phyloP scores from a whole-genome alignment of 352 stramenopile genomes.

The Phytophthora pistaciae region DNA sequence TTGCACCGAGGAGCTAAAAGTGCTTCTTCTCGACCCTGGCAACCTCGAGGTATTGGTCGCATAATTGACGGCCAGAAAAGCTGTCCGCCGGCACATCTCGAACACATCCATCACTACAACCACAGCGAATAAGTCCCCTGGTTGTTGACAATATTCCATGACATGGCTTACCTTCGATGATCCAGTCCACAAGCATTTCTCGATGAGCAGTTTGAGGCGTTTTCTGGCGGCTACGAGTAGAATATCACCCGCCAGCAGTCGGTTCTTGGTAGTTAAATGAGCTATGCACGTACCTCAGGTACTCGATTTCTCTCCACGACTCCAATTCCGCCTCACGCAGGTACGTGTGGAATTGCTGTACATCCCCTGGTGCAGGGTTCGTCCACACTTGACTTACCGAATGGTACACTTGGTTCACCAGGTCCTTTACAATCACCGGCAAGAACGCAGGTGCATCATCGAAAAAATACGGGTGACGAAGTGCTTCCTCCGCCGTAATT shows the following conservation, averaged over 20 bases:
- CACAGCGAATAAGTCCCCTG: not conserved
- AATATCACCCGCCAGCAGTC: not conserved
- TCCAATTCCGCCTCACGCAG: constrained; percentile 81
- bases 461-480: constrained; percentile 88
- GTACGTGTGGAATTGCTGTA: constrained; percentile 83
- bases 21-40: constrained; percentile 91
- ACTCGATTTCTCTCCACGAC: constrained; percentile 90
- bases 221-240: constrained; percentile 66
- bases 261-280: not conserved
- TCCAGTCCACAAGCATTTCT: constrained; percentile 93
- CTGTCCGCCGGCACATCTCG: constrained; percentile 91
- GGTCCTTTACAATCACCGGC: constrained; percentile 68
- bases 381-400: constrained; percentile 53
- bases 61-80: constrained; percentile 93
- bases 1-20: constrained; percentile 91
- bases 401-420: constrained; percentile 84
- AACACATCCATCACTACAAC: constrained; percentile 91
- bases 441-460: constrained; percentile 49
- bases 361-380: constrained; percentile 68
- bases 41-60: constrained; percentile 90
- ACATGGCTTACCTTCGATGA: constrained; percentile 83
- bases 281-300: constrained; percentile 63
- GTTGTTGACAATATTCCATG: not conserved
- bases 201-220: constrained; percentile 86
- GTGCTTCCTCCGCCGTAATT: constrained; percentile 83